A percentile compares a stretch with the other conserved stretches of the same genome.
phyloP scores from a whole-genome alignment of 208 protist species.

The Acanthamoeba castellanii region DNA sequence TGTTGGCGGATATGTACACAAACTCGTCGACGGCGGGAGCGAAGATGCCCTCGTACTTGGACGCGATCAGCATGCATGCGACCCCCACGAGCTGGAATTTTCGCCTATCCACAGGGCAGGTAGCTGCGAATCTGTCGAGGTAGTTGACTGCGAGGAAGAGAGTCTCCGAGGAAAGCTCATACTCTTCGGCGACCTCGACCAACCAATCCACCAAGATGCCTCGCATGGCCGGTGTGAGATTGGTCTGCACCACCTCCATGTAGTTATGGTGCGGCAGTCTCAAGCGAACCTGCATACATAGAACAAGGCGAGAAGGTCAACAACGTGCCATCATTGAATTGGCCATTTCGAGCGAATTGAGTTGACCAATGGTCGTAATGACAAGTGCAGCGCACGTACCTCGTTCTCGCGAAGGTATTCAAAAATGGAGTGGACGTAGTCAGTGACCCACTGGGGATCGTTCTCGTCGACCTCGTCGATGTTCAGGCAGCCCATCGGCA shows the following conservation, averaged over 20 bases:
- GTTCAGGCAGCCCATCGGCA: constrained; percentile 49
- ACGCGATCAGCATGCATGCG: constrained; percentile 95
- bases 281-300: constrained; percentile 17
- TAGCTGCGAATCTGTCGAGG: constrained; percentile 83
- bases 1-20: constrained; percentile 94
- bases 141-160: constrained; percentile 87
- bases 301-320: background rate
- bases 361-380: too few species aligned
- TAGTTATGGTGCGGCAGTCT: constrained; percentile 22
- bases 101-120: constrained; percentile 14
- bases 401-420: constrained; percentile 84
- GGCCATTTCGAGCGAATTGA: too few species aligned
- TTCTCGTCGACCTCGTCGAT: constrained; percentile 83
- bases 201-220: constrained; percentile 88
- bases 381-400: constrained; percentile 18
- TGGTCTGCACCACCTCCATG: constrained; percentile 57
- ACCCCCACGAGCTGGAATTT: constrained; percentile 95
- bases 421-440: constrained; percentile 89
- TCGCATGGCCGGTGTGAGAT: constrained; percentile 84
- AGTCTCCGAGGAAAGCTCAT: constrained; percentile 79
- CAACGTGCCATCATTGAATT: background rate
- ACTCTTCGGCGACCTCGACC: constrained; percentile 84
- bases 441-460: constrained; percentile 85
- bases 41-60: constrained; percentile 99
- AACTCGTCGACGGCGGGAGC: constrained; percentile 92